These are phyloP conservation scores for Apiosordaria backusii DNA, from an alignment of 495 filamentous ascomycete genomes.

Conservation along the genomic window DNA sequence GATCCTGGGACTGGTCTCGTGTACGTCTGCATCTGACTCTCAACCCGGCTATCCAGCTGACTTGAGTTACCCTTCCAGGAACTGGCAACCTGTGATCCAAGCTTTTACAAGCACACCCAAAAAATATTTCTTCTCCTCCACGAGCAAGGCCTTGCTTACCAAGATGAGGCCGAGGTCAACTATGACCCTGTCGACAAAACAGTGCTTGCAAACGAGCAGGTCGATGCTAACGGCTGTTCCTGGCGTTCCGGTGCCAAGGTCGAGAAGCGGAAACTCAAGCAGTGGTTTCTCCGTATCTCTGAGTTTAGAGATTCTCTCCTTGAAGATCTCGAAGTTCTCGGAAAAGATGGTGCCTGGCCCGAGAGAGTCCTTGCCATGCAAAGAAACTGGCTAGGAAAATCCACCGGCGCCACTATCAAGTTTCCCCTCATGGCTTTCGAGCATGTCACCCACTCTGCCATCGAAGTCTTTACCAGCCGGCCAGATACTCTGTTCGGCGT, in stretches of 20 bases:
- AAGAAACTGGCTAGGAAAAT: slow-evolving; percentile 83
- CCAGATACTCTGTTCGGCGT: slow-evolving; percentile 82
- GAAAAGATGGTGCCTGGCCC: slow-evolving; percentile 65
- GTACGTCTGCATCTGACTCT: slow-evolving; percentile 46
- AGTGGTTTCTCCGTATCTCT: slow-evolving; percentile 89
- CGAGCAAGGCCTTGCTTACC: slow-evolving; percentile 71
- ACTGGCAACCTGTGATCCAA: slow-evolving; percentile 74
- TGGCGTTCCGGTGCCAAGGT: slow-evolving; percentile 88
- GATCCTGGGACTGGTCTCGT: slow-evolving; percentile 74
- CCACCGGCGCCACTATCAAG: slow-evolving; percentile 64
- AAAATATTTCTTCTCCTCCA: slow-evolving; percentile 73
- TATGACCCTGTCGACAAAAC: slow-evolving; percentile 89
- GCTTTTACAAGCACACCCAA: slow-evolving; percentile 87
- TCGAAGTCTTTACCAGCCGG: slow-evolving; percentile 80
- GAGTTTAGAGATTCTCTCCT: slow-evolving; percentile 71
- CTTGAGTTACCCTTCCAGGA: slow-evolving; percentile 51
- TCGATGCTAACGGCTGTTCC: slow-evolving; percentile 75
- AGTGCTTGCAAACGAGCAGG: slow-evolving; percentile 88
- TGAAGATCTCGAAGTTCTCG: slow-evolving; percentile 64
- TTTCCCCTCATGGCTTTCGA: slow-evolving; percentile 55
- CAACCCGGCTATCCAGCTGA: slow-evolving; percentile 3
- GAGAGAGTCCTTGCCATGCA: slow-evolving; percentile 81
- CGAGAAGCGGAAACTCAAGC: slow-evolving; percentile 72
- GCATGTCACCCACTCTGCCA: slow-evolving; percentile 35
- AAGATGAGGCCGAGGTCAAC: slow-evolving; percentile 76